Evolutionary conservation across 306 rosid species (phyloP).

Genomic region (Cucumis hystrix): DNA sequence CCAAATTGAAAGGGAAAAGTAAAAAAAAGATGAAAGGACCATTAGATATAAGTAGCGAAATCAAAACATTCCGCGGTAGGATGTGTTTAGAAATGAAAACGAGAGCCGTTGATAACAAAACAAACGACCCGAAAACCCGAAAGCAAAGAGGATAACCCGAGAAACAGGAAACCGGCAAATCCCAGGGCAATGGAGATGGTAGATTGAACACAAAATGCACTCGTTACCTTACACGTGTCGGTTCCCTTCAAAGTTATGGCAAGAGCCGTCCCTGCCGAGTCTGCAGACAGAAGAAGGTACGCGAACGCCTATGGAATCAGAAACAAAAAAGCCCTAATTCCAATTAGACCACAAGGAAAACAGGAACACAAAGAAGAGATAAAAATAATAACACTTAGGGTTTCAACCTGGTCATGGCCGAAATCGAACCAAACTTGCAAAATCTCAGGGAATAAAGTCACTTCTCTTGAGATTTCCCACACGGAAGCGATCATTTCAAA

Average conservation of each 20-base stretch:
- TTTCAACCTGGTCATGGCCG: conserved; percentile 90
- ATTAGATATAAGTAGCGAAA: not conserved
- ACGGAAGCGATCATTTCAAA: conserved; percentile 78
- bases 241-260: conserved; percentile 30
- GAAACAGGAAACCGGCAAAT: conserved; percentile 63
- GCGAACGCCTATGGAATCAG: conserved; percentile 63
- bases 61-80: not conserved
- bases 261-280: conserved; percentile 83
- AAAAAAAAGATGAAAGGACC: not conserved
- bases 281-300: conserved; percentile 68
- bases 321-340: not conserved
- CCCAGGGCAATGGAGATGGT: conserved; percentile 65
- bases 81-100: conserved; percentile 42
- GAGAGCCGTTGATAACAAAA: conserved; percentile 78
- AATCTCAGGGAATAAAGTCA: conserved; percentile 66
- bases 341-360: not conserved
- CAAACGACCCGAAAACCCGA: conserved; percentile 84
- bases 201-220: conserved; percentile 60
- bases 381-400: not conserved
- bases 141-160: conserved; percentile 69
- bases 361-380: too few relatives aligned
- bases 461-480: conserved; percentile 89
- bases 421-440: conserved; percentile 96
- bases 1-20: not conserved
- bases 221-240: conserved; percentile 61